phyloP scores from a whole-genome alignment of 305 asterid genomes.

The Coffea humblotiana region DNA sequence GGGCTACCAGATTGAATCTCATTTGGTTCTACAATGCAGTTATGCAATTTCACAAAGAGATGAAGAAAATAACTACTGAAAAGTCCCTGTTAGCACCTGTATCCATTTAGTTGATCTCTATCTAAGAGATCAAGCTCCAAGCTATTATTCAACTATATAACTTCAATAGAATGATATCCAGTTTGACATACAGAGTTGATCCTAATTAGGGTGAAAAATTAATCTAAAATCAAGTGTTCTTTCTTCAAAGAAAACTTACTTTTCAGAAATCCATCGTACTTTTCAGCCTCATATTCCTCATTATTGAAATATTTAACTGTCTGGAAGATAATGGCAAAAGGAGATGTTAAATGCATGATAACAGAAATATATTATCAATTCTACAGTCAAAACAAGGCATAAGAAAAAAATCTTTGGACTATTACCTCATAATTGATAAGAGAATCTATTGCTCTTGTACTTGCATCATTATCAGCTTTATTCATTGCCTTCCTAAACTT shows the following conservation, averaged over 20 bases:
- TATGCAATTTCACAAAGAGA: background rate
- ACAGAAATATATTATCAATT: slow-evolving; percentile 2
- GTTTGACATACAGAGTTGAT: background rate
- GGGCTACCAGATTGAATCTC: background rate
- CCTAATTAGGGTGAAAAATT: background rate
- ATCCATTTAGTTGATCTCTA: background rate
- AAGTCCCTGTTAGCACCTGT: background rate
- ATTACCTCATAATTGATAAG: slow-evolving; percentile 93
- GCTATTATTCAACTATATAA: background rate
- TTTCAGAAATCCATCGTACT: slow-evolving; percentile 77
- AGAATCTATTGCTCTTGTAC: slow-evolving; percentile 88
- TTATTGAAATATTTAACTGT: slow-evolving; percentile 98
- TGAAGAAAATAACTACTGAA: background rate
- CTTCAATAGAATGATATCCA: background rate
- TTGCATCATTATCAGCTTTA: slow-evolving; percentile 97
- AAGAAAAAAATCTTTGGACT: slow-evolving; percentile 19
- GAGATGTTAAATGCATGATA: slow-evolving; percentile 21
- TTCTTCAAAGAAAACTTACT: slow-evolving; percentile 52
- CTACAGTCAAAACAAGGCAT: slow-evolving; percentile 5
- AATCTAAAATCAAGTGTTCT: background rate
- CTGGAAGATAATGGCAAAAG: slow-evolving; percentile 45
- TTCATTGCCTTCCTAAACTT: slow-evolving; percentile 95
- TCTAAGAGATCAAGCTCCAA: background rate
- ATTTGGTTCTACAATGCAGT: background rate
- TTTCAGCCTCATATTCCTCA: slow-evolving; percentile 81